These are phyloP conservation scores for Aspergillus ruber DNA, from an alignment of 2,329 filamentous ascomycete species.

Conservation along the genomic window DNA sequence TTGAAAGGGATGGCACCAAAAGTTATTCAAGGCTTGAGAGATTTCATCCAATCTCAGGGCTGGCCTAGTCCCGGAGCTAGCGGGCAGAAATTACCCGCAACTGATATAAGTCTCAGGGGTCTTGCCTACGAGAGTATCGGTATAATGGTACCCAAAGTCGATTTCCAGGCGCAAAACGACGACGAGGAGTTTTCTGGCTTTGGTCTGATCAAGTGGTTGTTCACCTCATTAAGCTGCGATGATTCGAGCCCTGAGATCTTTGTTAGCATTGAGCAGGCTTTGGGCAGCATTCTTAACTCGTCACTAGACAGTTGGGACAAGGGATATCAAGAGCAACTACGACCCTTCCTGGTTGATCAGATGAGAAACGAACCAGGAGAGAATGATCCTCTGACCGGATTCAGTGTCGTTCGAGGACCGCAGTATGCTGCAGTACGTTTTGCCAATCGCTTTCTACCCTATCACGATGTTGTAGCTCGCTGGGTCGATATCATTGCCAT, in stretches of 20 bases:
- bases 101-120: constrained; percentile 63
- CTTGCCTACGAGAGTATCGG: constrained; percentile 90
- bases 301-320: constrained; percentile 44
- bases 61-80: constrained; percentile 62
- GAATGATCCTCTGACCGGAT: constrained; percentile 31
- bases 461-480: constrained; percentile 68
- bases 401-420: constrained; percentile 59
- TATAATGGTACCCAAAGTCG: constrained; percentile 55
- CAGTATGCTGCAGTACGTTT: constrained; percentile 80
- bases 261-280: constrained; percentile 80
- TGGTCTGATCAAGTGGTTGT: constrained; percentile 66
- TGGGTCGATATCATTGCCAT: constrained; percentile 87
- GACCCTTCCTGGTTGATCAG: constrained; percentile 60
- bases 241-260: constrained; percentile 65
- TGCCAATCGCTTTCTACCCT: constrained; percentile 80
- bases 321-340: constrained; percentile 39
- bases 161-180: constrained; percentile 23
- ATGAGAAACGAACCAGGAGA: constrained; percentile 49
- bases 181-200: constrained; percentile 41
- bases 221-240: constrained; percentile 75
- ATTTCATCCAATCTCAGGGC: constrained; percentile 72
- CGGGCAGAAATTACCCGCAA: constrained; percentile 50
- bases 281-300: constrained; percentile 68
- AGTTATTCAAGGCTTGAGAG: constrained; percentile 62
- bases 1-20: constrained; percentile 61